These are phyloP conservation scores for Miscanthus sacchariflorus DNA, from an alignment of 202 grass and related monocot genomes.

Conservation along the genomic window DNA sequence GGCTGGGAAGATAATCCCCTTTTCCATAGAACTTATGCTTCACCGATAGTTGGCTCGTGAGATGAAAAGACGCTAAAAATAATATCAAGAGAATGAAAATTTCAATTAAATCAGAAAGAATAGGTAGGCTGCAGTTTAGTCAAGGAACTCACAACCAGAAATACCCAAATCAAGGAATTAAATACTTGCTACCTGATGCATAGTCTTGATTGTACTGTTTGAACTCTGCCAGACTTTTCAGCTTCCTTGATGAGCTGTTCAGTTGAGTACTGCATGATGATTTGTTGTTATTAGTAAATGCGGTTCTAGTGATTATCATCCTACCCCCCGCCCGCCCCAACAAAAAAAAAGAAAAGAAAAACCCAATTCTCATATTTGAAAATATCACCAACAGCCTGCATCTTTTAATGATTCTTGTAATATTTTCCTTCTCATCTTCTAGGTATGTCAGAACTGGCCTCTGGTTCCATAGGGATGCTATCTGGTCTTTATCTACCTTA, in stretches of 20 bases:
- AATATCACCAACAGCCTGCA: constrained; percentile 90
- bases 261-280: constrained; percentile 73
- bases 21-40: not conserved
- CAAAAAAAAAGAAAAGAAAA: not conserved
- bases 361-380: constrained; percentile 71
- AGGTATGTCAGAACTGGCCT: constrained; percentile 69
- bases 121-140: not conserved
- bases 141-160: constrained; percentile 32
- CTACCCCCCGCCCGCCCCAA: not conserved
- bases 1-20: not conserved
- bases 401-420: constrained; percentile 8
- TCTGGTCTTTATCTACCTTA: constrained; percentile 82
- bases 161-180: constrained; percentile 23
- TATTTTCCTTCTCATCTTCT: constrained; percentile 64
- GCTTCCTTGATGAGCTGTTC: constrained; percentile 90
- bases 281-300: constrained; percentile 38
- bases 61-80: not conserved
- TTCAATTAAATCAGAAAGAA: not conserved
- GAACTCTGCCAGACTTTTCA: constrained; percentile 77
- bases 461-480: constrained; percentile 56
- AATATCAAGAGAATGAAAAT: not conserved
- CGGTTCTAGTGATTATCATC: not conserved
- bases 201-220: constrained; percentile 90
- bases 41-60: not conserved
- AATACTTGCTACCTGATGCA: constrained; percentile 73